Evolutionary conservation across 306 rosid species (phyloP), one percentile per base, ranked within the genome.

Genomic region (Lathyrus sativus): DNA sequence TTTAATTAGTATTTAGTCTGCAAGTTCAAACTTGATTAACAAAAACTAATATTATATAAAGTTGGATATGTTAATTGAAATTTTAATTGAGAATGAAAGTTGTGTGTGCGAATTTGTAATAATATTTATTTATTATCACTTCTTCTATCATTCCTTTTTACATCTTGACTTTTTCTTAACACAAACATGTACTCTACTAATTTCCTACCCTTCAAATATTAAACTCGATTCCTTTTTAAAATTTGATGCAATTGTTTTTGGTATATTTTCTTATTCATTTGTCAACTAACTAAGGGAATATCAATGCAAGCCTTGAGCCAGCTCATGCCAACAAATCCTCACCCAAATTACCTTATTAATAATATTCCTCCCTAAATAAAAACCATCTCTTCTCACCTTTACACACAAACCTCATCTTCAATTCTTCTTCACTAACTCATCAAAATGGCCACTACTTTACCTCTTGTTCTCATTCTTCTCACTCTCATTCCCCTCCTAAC

Each of bases 261-360:
- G n/a, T 33, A 41, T 41, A 67, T 61, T 51, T 73, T 68, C 41
- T 68, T 2, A 46, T 53, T 67, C 56, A 60, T 73, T 72, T 50
- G 69, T 79, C 74, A 79, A 39, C 53, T 51, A 28, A 48, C 53
- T 59, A 28, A 48, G 11, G 37, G 28, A 26, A 58, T 58, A 35
- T 7, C 18, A 31, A 5, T 41, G 56, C 78, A 54, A 79, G 66
- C 14, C 55, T 6, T 10, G 31, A 73, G 81, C 85, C 96, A 84
- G 90, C 91, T 86, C 88, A 89, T 89, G 81, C 89, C 91, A 82
- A 73, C 91, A 48, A 75, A 63, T 15, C 62, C 72, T 75, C 74
- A 78, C 67, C 83, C 48, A 15, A 74, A 67, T 50, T 7, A 55
- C 7, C 38, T 11, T 55, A 55, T 11, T 11, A 26, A 26, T 26